These are phyloP conservation scores for Chaetomium strumarium DNA, from an alignment of 2,329 filamentous ascomycete species.

Conservation along the genomic window DNA sequence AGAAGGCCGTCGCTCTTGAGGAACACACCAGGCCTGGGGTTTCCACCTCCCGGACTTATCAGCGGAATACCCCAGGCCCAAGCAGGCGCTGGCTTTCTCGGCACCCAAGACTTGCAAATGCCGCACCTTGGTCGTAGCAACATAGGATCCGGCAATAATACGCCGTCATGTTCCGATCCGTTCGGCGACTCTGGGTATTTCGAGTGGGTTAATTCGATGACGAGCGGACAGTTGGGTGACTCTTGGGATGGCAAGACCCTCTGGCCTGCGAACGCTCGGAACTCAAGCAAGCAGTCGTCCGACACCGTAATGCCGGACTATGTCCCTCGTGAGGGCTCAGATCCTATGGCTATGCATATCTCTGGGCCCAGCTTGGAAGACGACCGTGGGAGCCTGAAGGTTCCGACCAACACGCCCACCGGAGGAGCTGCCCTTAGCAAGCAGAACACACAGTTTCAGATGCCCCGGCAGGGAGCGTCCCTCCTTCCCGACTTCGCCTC, in stretches of 20 bases:
- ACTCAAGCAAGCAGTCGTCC: slow-evolving; percentile 22
- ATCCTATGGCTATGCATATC: slow-evolving; percentile 29
- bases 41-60: not conserved
- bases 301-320: slow-evolving; percentile 42
- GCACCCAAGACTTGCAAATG: slow-evolving; percentile 14
- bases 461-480: slow-evolving; percentile 21
- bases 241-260: slow-evolving; percentile 9
- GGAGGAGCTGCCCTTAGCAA: slow-evolving; percentile 15
- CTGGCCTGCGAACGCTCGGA: slow-evolving; percentile 15
- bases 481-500: slow-evolving; percentile 36
- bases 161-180: slow-evolving; percentile 25
- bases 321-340: slow-evolving; percentile 18
- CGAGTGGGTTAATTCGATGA: slow-evolving; percentile 23
- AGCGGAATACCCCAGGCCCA: slow-evolving; percentile 7
- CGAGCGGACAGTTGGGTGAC: slow-evolving; percentile 2
- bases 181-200: slow-evolving; percentile 25
- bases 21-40: slow-evolving; percentile 14
- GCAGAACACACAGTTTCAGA: slow-evolving; percentile 8
- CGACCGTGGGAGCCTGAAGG: slow-evolving; percentile 33
- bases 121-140: slow-evolving; percentile 16
- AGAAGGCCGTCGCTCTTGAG: slow-evolving; percentile 23
- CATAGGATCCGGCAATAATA: slow-evolving; percentile 13
- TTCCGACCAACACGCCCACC: slow-evolving; percentile 40
- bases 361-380: slow-evolving; percentile 29
- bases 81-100: slow-evolving; percentile 1